Evolutionary conservation across 2,329 filamentous ascomycete species (phyloP).

Genomic region (Paraconiothyrium brasiliense): DNA sequence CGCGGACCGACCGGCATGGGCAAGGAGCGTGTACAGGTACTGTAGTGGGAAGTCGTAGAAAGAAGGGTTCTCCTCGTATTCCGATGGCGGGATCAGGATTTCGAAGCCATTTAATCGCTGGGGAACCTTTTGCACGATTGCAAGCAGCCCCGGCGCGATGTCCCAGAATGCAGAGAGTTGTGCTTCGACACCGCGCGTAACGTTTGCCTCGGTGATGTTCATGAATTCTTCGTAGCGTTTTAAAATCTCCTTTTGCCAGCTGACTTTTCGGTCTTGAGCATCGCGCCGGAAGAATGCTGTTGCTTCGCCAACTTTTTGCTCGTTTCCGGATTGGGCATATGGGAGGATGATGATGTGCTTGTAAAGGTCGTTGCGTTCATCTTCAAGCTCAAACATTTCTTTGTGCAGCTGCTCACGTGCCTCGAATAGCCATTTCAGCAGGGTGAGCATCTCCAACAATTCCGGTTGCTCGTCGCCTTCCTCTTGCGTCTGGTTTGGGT

Average conservation of each 20-base stretch:
- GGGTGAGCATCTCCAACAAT: slow-evolving; percentile 89
- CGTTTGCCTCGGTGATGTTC: slow-evolving; percentile 82
- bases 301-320: slow-evolving; percentile 81
- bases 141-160: slow-evolving; percentile 83
- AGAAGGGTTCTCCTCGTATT: slow-evolving; percentile 85
- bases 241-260: slow-evolving; percentile 76
- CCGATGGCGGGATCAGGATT: slow-evolving; percentile 78
- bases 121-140: slow-evolving; percentile 83
- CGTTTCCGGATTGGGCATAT: slow-evolving; percentile 76
- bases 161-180: slow-evolving; percentile 98
- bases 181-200: slow-evolving; percentile 85
- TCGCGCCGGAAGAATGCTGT: slow-evolving; percentile 85
- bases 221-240: slow-evolving; percentile 80
- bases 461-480: slow-evolving; percentile 96
- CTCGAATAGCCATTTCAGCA: slow-evolving; percentile 97
- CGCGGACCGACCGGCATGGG: slow-evolving; percentile 89
- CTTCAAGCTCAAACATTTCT: slow-evolving; percentile 83
- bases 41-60: slow-evolving; percentile 86
- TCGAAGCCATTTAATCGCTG: slow-evolving; percentile 67
- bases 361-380: slow-evolving; percentile 86
- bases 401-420: slow-evolving; percentile 87
- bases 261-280: slow-evolving; percentile 73
- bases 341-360: slow-evolving; percentile 83
- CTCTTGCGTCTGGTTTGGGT: slow-evolving; percentile 87
- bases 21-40: slow-evolving; percentile 85